Percentiles rank a stretch among this genome's conserved stretches.
phyloP scores from a whole-genome alignment of 805 yeast species.

The Alloascoidea africana region DNA sequence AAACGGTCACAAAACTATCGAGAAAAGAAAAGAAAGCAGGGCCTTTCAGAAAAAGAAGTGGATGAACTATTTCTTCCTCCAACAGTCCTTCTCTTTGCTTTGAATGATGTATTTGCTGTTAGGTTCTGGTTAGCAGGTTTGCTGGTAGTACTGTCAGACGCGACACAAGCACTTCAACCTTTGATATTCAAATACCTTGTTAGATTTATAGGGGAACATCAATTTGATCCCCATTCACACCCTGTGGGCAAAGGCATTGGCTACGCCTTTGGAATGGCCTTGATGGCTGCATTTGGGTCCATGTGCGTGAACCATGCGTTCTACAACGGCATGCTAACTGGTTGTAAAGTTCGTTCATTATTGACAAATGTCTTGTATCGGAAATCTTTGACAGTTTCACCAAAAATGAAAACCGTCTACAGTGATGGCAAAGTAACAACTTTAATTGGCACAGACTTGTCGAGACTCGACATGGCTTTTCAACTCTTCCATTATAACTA shows the following conservation, averaged over 20 bases:
- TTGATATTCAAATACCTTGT: slow-evolving; percentile 51
- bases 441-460: slow-evolving; percentile 65
- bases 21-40: slow-evolving; percentile 12
- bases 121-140: slow-evolving; percentile 20
- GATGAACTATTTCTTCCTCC: slow-evolving; percentile 6
- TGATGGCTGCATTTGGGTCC: slow-evolving; percentile 34
- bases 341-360: slow-evolving; percentile 58
- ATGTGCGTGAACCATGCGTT: slow-evolving; percentile 45
- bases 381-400: slow-evolving; percentile 49
- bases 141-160: slow-evolving; percentile 17
- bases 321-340: slow-evolving; percentile 42
- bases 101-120: slow-evolving; percentile 19
- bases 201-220: slow-evolving; percentile 37
- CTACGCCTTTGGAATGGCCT: slow-evolving; percentile 53
- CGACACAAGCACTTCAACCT: slow-evolving; percentile 39
- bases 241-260: slow-evolving; percentile 53
- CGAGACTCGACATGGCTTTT: slow-evolving; percentile 64
- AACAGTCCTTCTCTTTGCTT: slow-evolving; percentile 16
- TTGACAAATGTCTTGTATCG: slow-evolving; percentile 55
- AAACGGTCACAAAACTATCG: slow-evolving; percentile 14
- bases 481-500: slow-evolving; percentile 51
- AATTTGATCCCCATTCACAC: slow-evolving; percentile 22
- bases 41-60: slow-evolving; percentile 9
- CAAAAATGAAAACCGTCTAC: slow-evolving; percentile 38
- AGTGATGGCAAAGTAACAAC: slow-evolving; percentile 65